Conservation (phyloP, 2,329 filamentous ascomycete genomes). For the Macrophomina tecta region DNA sequence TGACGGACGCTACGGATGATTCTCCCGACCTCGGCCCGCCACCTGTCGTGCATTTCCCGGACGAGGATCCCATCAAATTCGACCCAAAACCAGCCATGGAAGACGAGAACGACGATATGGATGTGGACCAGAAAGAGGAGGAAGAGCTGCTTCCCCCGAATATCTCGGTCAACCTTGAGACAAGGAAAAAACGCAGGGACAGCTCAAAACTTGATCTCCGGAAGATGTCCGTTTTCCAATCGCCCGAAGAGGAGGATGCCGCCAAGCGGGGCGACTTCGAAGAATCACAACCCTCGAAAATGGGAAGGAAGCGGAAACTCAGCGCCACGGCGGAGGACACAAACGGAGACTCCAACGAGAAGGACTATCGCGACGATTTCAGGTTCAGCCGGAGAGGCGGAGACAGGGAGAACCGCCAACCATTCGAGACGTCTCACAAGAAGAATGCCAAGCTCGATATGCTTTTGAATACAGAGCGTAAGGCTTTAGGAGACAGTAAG, state of each 20-base stretch:
- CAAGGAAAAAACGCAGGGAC: constrained; percentile 59
- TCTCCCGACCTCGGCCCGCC: constrained; percentile 72
- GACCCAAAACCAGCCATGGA: constrained; percentile 39
- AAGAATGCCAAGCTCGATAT: constrained; percentile 17
- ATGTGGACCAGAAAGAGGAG: constrained; percentile 38
- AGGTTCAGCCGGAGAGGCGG: constrained; percentile 49
- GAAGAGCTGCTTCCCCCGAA: constrained; percentile 44
- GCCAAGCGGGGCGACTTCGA: constrained; percentile 37
- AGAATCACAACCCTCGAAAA: constrained; percentile 43
- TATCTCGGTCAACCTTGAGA: constrained; percentile 58
- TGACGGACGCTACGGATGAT: constrained; percentile 63
- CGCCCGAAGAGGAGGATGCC: constrained; percentile 43
- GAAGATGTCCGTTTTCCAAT: constrained; percentile 52
- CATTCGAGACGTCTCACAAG: background rate
- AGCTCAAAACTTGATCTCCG: constrained; percentile 53
- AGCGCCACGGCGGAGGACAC: constrained; percentile 42
- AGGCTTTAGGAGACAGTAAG: constrained; percentile 52
- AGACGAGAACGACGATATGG: constrained; percentile 31
- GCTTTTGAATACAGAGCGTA: constrained; percentile 37
- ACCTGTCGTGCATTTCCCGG: constrained; percentile 59
- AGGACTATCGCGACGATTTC: constrained; percentile 47
- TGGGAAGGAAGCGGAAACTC: constrained; percentile 64
- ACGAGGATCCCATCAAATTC: constrained; percentile 55
- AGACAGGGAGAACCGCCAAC: constrained; percentile 18
- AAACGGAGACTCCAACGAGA: constrained; percentile 27